phyloP scores from a whole-genome alignment of 2,329 filamentous ascomycete species.

The Mariannaea sp. region DNA sequence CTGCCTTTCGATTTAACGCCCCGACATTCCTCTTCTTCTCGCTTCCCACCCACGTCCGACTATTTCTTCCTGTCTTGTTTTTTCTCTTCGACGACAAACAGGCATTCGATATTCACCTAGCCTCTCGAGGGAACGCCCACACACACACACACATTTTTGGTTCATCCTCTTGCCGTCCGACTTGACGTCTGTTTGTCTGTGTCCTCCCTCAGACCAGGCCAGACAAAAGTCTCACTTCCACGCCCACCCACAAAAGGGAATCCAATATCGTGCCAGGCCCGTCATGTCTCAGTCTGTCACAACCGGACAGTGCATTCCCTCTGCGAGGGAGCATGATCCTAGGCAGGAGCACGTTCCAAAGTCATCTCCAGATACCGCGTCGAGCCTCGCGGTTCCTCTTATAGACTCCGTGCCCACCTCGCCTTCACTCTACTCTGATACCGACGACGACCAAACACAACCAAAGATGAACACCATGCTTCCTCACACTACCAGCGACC shows the following conservation, averaged over 20 bases:
- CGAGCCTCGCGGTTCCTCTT: conserved; percentile 28
- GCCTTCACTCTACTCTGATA: conserved; percentile 34
- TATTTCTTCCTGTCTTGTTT: too few relatives aligned
- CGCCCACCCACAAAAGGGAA: conserved; percentile 5
- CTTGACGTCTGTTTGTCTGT: conserved; percentile 7
- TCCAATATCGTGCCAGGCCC: conserved; percentile 22
- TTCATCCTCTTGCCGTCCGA: conserved; percentile 2
- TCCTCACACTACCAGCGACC: conserved; percentile 27
- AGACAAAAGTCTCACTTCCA: background rate
- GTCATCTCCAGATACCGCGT: conserved; percentile 22
- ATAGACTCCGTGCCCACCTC: conserved; percentile 37
- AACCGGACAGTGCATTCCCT: conserved; percentile 16
- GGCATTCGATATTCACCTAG: background rate
- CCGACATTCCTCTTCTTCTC: background rate
- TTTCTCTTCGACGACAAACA: conserved; percentile 7
- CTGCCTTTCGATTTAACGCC: conserved; percentile 2
- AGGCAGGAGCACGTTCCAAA: conserved; percentile 28
- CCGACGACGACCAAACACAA: conserved; percentile 29
- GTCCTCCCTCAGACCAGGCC: conserved; percentile 13
- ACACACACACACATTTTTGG: too few relatives aligned
- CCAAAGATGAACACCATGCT: conserved; percentile 37
- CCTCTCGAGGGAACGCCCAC: conserved; percentile 3
- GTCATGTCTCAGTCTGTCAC: conserved; percentile 35
- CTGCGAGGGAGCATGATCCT: conserved; percentile 33
- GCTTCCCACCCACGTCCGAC: background rate